Percentiles rank a stretch among this genome's conserved stretches.
These are phyloP conservation scores for Aspergillus affinis DNA, from an alignment of 495 filamentous ascomycete genomes.

Conservation along the genomic window DNA sequence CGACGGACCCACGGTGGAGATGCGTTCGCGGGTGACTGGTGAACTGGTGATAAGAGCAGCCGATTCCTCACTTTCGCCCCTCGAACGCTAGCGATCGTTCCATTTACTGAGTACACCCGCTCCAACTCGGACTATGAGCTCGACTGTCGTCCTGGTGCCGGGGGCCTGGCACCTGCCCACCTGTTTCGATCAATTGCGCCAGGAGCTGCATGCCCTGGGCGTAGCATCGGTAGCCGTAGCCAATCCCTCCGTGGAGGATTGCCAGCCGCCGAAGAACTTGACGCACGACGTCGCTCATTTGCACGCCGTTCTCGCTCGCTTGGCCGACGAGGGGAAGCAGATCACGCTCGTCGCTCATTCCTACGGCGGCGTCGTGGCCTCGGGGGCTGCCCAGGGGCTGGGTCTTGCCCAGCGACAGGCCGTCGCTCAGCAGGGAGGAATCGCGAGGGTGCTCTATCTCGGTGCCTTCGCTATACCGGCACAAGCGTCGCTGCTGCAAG, in stretches of 20 bases:
- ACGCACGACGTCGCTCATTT: conserved; percentile 1
- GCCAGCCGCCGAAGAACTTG: background rate
- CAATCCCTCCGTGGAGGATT: background rate
- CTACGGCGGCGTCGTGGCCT: conserved; percentile 1
- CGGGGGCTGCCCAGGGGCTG: background rate
- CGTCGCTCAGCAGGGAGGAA: background rate
- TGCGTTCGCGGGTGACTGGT: background rate
- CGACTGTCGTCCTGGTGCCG: conserved; percentile 1
- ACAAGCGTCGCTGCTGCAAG: background rate
- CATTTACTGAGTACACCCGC: background rate
- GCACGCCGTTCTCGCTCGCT: background rate
- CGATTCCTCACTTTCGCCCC: background rate
- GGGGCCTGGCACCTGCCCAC: conserved; percentile 6
- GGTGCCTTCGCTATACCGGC: background rate
- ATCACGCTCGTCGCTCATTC: conserved; percentile 1
- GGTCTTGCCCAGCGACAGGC: background rate
- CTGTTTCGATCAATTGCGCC: background rate
- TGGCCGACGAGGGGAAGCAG: background rate
- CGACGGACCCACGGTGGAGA: background rate
- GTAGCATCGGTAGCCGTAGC: background rate
- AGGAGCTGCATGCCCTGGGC: background rate
- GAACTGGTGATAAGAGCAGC: background rate
- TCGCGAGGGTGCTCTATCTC: background rate
- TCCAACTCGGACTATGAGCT: background rate
- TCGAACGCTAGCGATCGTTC: background rate